Evolutionary conservation across 768 basidiomycete species (phyloP).

Genomic region (Pleurotus platypus): DNA sequence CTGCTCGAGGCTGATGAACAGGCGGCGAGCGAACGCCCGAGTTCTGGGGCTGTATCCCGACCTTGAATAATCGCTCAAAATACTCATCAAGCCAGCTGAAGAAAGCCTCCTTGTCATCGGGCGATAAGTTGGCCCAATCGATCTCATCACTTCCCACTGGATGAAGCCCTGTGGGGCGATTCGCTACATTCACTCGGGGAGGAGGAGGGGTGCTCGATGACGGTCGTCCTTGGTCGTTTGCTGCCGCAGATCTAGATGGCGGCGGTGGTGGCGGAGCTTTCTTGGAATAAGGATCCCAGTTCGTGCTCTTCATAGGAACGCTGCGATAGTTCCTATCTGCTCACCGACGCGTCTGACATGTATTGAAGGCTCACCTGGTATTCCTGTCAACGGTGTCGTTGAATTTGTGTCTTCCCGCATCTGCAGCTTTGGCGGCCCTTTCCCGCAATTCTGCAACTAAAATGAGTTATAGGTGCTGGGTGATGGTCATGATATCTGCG

Average conservation of each 20-base stretch:
- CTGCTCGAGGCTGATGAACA: background rate
- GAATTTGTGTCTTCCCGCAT: constrained; percentile 46
- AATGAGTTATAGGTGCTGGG: background rate
- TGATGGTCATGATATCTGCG: background rate
- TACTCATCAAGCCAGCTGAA: constrained; percentile 83
- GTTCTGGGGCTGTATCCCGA: constrained; percentile 20
- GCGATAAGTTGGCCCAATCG: constrained; percentile 67
- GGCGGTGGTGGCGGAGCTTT: constrained; percentile 43
- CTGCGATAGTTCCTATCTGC: constrained; percentile 23
- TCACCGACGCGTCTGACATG: too few relatives aligned
- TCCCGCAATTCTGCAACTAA: constrained; percentile 59
- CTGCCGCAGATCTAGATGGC: constrained; percentile 14
- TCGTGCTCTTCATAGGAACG: constrained; percentile 54
- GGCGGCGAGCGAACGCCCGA: background rate
- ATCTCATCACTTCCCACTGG: constrained; percentile 28
- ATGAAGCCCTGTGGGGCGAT: constrained; percentile 11
- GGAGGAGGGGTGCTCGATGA: constrained; percentile 22
- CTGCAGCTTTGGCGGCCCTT: constrained; percentile 60
- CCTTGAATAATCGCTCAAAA: constrained; percentile 46
- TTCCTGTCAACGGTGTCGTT: constrained; percentile 54
- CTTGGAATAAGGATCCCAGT: constrained; percentile 61
- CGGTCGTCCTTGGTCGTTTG: constrained; percentile 13
- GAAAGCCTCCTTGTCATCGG: constrained; percentile 66
- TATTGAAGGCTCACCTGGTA: constrained; percentile 32
- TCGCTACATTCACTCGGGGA: constrained; percentile 30